These are phyloP conservation scores for Sarcomyxa edulis DNA, from an alignment of 768 basidiomycete genomes.

Conservation along the genomic window DNA sequence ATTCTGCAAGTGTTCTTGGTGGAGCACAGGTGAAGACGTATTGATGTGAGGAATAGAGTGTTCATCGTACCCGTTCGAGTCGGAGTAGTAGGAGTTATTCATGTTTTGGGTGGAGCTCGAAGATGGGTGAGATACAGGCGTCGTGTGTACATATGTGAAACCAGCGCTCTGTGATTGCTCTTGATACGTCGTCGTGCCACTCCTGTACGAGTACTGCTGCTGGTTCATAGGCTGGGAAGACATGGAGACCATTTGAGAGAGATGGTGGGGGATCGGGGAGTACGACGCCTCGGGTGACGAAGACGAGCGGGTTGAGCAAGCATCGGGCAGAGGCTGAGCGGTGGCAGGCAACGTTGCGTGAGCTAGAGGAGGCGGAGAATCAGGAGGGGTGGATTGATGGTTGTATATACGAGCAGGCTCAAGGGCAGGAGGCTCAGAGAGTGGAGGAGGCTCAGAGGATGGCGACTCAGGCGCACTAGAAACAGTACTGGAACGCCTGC, in stretches of 20 bases:
- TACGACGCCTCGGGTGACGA: slow-evolving; percentile 41
- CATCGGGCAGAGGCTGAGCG: slow-evolving; percentile 24
- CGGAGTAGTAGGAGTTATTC: slow-evolving; percentile 23
- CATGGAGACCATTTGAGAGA: slow-evolving; percentile 14
- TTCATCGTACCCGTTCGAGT: slow-evolving; percentile 22
- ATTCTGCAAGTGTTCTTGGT: slow-evolving; percentile 13
- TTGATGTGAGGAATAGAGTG: slow-evolving; percentile 18
- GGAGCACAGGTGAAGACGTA: slow-evolving; percentile 13
- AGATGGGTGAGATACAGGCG: slow-evolving; percentile 22
- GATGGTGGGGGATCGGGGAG: slow-evolving; percentile 19
- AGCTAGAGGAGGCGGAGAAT: slow-evolving; percentile 50
- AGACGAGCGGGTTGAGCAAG: slow-evolving; percentile 35
- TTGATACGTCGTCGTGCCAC: slow-evolving; percentile 38
- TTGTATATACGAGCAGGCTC: slow-evolving; percentile 35
- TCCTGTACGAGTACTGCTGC: slow-evolving; percentile 30
- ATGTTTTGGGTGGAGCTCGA: slow-evolving; percentile 10
- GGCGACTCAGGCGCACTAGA: slow-evolving; percentile 19
- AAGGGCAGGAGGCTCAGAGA: slow-evolving; percentile 37
- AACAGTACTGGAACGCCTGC: slow-evolving; percentile 23
- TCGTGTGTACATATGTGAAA: slow-evolving; percentile 34
- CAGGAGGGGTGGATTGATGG: slow-evolving; percentile 39
- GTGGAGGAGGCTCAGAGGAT: slow-evolving; percentile 21
- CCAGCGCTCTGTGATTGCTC: slow-evolving; percentile 32
- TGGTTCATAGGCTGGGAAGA: slow-evolving; percentile 15
- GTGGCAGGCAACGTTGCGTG: slow-evolving; percentile 45